Base-by-base conservation (phyloP, 371 early-diverging fungal species). In the Gilbertella persicaria region DNA sequence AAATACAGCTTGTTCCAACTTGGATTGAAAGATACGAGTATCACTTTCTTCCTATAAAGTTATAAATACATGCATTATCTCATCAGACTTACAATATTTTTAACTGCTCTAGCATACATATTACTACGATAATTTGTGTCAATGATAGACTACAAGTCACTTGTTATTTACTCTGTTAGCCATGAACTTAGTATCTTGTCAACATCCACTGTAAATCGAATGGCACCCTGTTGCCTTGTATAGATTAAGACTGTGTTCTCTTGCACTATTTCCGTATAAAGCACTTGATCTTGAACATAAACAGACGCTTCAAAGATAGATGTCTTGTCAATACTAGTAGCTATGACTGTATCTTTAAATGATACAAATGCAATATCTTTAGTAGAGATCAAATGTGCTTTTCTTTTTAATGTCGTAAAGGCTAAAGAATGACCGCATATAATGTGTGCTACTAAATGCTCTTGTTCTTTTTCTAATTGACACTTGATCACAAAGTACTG, bases 281-380 rank as follows among this genome's bases (percentile, higher is more conserved):
- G 55, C 19, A n/a, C 38, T 17, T 40, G 20, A 26, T 55, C 29
- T 5, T 39, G 39, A 10, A 60, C 38, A 0, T 43, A 50, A 1
- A 55, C 33, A 5, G 50, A 35, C 25, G 54, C 61, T 28, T 60
- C 61, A 50, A 60, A 60, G 2, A 55, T 41, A 2, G 46, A 60
- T 14, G 44, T 21, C 13, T 25, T 49, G 20, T 39, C 39, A 4
- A 45, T 12, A 0, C 55, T 54, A 2, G 45, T 29, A 2, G 55
- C 55, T 19, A 60, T 35, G 0, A 60, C 33, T 2, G 55, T 50
- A 13, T 21, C 12, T 26, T 50, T 50, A 54, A 60, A 55, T 2
- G 61, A 33, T 19, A 55, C 40, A 45, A 60, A 60, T 16, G 45
- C 61, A 30, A 60, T 44, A 3, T 24, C 20, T 1, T 40, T 35